A percentile compares a stretch with the other conserved stretches of the same genome.
phyloP scores from a whole-genome alignment of 2,329 filamentous ascomycete species.

The Phialocephala sp. region DNA sequence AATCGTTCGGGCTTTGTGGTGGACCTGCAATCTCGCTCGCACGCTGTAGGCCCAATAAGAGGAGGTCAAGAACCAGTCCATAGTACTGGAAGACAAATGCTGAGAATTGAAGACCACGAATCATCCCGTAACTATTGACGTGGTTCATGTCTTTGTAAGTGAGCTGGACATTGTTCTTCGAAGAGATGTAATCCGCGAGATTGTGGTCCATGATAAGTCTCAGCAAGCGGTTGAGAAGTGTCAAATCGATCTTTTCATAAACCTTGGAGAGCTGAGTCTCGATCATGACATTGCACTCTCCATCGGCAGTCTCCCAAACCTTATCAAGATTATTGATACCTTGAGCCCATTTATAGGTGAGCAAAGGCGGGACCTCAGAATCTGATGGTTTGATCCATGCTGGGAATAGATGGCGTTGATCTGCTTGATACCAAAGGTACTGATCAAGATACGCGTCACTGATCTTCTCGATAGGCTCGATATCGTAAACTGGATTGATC shows the following conservation, averaged over 20 bases:
- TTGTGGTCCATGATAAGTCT: conserved; percentile 99
- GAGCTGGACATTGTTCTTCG: conserved; percentile 98
- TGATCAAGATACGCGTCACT: conserved; percentile 98
- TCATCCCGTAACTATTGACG: conserved; percentile 98
- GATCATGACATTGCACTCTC: conserved; percentile 98
- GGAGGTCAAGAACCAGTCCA: conserved; percentile 89
- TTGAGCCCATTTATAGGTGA: conserved; percentile 99
- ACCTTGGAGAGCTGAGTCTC: conserved; percentile 99
- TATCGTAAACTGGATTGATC: conserved; percentile 98
- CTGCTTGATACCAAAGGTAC: conserved; percentile 98
- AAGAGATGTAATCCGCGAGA: conserved; percentile 96
- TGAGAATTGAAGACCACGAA: conserved; percentile 95
- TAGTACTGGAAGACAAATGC: conserved; percentile 99
- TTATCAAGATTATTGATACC: conserved; percentile 97
- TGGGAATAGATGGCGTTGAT: conserved; percentile 95
- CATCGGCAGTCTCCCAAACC: conserved; percentile 92
- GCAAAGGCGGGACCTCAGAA: conserved; percentile 90
- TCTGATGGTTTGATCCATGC: conserved; percentile 99
- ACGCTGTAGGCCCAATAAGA: conserved; percentile 89
- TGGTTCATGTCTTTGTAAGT: conserved; percentile 99
- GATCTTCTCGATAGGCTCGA: conserved; percentile 99
- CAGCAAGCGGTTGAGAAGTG: conserved; percentile 88
- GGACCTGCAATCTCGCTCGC: conserved; percentile 98
- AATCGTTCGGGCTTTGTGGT: conserved; percentile 93
- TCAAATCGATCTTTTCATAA: conserved; percentile 98